Percentiles rank a stretch among this genome's conserved stretches.
phyloP scores from a whole-genome alignment of 352 stramenopile genomes.

The Phytophthora pini region DNA sequence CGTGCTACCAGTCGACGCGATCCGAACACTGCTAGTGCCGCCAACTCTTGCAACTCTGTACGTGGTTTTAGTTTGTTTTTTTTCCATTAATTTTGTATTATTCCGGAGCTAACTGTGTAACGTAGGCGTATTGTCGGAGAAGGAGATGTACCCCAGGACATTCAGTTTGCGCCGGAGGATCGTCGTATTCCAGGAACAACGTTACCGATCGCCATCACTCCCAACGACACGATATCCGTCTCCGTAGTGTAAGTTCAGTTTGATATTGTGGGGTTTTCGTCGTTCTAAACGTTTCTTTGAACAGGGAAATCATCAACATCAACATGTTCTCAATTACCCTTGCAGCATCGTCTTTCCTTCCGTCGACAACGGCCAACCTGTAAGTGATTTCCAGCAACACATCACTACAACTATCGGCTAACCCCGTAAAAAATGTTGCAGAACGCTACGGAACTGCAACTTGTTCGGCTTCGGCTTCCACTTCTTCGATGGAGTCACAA shows the following conservation, averaged over 20 bases:
- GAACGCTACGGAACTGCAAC: conserved; percentile 53
- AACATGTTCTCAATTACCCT: conserved; percentile 42
- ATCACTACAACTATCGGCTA: neutral
- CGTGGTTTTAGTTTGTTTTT: neutral
- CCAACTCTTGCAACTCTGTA: conserved; percentile 39
- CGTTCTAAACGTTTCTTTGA: neutral
- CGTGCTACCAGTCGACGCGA: conserved; percentile 33
- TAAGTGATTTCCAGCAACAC: conserved; percentile 6
- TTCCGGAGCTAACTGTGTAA: too few species aligned
- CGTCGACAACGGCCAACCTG: conserved; percentile 35
- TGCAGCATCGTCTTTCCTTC: conserved; percentile 32
- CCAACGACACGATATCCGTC: conserved; percentile 17
- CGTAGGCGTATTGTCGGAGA: conserved; percentile 37
- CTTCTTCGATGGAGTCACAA: conserved; percentile 41
- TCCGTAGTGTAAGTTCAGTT: conserved; percentile 34
- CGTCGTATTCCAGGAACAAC: conserved; percentile 24
- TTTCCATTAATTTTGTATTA: neutral
- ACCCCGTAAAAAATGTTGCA: conserved; percentile 1
- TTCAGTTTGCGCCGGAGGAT: conserved; percentile 39
- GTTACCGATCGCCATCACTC: conserved; percentile 31
- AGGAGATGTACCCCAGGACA: conserved; percentile 22
- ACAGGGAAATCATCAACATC: conserved; percentile 43
- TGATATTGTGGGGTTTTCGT: neutral
- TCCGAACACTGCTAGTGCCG: conserved; percentile 37
- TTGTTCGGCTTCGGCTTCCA: conserved; percentile 41